Evolutionary conservation across 176 grass and related monocot genomes (phyloP).

Genomic region (Eleusine indica): DNA sequence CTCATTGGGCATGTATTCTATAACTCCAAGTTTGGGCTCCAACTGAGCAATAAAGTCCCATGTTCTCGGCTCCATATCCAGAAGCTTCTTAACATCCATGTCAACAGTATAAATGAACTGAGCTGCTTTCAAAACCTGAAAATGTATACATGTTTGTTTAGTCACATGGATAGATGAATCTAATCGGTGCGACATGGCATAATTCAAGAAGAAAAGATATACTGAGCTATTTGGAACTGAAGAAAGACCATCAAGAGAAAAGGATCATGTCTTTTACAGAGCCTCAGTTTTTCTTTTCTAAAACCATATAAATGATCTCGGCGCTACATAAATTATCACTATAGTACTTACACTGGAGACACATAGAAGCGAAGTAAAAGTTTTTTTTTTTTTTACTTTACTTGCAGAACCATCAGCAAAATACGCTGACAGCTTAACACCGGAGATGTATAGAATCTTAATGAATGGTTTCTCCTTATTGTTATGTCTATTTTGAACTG

Average conservation of each 20-base stretch:
- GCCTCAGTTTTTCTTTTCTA: neutral
- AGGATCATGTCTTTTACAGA: neutral
- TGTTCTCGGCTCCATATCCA: constrained; percentile 76
- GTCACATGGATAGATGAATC: neutral
- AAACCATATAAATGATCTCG: neutral
- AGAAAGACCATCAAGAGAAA: neutral
- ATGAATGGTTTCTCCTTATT: constrained; percentile 23
- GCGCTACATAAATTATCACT: neutral
- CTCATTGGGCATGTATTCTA: constrained; percentile 72
- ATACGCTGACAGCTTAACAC: constrained; percentile 13
- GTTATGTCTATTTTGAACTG: constrained; percentile 9
- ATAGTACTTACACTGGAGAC: neutral
- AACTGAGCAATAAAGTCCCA: constrained; percentile 96
- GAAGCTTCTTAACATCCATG: constrained; percentile 90
- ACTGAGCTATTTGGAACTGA: neutral
- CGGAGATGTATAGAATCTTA: neutral
- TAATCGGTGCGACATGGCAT: neutral
- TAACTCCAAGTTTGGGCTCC: constrained; percentile 74
- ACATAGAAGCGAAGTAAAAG: neutral
- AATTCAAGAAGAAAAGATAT: neutral
- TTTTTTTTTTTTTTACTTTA: neutral
- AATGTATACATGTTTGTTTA: constrained; percentile 13
- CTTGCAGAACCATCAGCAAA: neutral
- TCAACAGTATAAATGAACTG: constrained; percentile 94
- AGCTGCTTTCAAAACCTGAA: constrained; percentile 84